Evolutionary conservation across 768 basidiomycete genomes (phyloP), one percentile per base, ranked within the genome.

Genomic region (Tylopilus subfusipes): DNA sequence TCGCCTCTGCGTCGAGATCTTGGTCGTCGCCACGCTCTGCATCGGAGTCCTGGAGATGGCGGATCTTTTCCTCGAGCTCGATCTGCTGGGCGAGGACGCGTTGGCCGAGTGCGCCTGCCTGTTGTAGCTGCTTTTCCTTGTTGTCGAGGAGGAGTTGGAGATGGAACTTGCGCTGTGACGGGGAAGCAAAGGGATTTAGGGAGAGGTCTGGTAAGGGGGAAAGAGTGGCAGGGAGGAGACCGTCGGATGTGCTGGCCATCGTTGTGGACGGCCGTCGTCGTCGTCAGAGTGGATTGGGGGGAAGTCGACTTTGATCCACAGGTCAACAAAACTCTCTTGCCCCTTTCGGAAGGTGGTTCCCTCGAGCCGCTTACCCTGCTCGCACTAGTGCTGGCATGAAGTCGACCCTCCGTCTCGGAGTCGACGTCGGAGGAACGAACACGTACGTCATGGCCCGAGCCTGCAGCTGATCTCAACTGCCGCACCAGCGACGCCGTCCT

Each of bases 81-180:
- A 91, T 86, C 73, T 93, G 93, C 76, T 98, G 96, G 19, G 84
- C 82, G 57, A 98, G 85, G 63, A 98, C 84, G 70, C 91, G 88
- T 73, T 97, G 93, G 48, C 96, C 95, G 67, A 98, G 84, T 52
- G 86, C 88, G 34, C 91, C 94, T 5, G 93, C 92, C 59, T 92
- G 88, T 59, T 92, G 86, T 31, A 98, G 86, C 71, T 98, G 93
- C 67, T 85, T 84, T 72, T 94, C 90, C 78, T 98, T 98, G 68
- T 76, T 80, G 73, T 93, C 91, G 61, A 98, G 82, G 54, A 97
- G 84, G 55, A 72, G 73, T 54, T 86, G 83, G 13, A 85, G 76
- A 54, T 83, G 78, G 53, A 77, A 76, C 64, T 83, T 84, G 72
- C 84, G 77, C 70, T 85, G 80, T 50, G 78, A 81, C 12, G 82